Conservation (phyloP, 192 early-diverging fungal genomes). For the Coemansia sp. region DNA sequence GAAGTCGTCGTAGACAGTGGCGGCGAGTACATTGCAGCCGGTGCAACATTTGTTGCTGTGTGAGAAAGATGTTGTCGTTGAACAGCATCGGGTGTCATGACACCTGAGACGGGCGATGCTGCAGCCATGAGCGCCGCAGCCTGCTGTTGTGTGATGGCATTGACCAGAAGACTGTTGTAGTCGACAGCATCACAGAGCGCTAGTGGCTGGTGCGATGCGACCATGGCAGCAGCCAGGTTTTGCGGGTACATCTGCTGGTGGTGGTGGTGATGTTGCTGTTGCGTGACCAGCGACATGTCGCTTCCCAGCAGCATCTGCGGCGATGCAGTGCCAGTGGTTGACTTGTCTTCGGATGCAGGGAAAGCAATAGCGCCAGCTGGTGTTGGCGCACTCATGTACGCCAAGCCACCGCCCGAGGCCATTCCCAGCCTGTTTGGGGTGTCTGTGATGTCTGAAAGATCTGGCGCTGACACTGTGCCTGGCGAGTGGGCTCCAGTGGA, state of each 20-base stretch:
- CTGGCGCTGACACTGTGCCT: background rate
- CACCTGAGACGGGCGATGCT: slow-evolving; percentile 1
- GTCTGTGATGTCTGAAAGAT: background rate
- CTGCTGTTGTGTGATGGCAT: slow-evolving; percentile 14
- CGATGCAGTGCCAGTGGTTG: slow-evolving; percentile 14
- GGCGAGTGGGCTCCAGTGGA: slow-evolving; percentile 2
- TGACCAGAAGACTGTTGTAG: slow-evolving; percentile 14
- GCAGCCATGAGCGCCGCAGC: slow-evolving; percentile 8
- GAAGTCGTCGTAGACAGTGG: slow-evolving; percentile 16
- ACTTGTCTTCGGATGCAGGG: slow-evolving; percentile 5
- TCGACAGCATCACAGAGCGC: slow-evolving; percentile 16
- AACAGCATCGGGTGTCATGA: background rate
- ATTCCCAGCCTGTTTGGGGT: background rate
- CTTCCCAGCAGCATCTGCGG: slow-evolving; percentile 29
- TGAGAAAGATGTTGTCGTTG: background rate
- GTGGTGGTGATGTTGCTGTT: no score
- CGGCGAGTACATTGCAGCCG: slow-evolving; percentile 21
- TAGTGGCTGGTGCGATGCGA: background rate
- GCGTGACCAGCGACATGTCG: slow-evolving; percentile 8
- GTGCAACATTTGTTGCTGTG: background rate
- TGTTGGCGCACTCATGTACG: slow-evolving; percentile 35
- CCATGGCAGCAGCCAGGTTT: slow-evolving; percentile 2
- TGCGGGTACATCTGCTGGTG: slow-evolving; percentile 20
- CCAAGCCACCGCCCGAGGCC: slow-evolving; percentile 14
- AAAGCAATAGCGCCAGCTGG: slow-evolving; percentile 1